Conservation (phyloP, 306 rosid genomes). For the Bauhinia variegata region DNA sequence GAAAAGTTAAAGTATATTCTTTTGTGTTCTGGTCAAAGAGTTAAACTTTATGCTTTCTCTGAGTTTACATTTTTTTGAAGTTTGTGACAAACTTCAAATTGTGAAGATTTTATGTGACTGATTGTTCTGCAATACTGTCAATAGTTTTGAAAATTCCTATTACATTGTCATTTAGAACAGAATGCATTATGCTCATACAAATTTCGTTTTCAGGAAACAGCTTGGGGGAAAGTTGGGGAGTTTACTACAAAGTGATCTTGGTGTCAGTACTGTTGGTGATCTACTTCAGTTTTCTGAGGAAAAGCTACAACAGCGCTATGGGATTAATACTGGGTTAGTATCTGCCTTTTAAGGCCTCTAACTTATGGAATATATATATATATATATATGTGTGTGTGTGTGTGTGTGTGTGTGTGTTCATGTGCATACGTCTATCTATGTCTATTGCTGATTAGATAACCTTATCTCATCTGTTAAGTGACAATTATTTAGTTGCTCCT, state of each 20-base stretch:
- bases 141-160: slow-evolving; percentile 5
- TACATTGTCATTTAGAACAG: slow-evolving; percentile 6
- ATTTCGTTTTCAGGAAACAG: slow-evolving; percentile 74
- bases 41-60: slow-evolving; percentile 4
- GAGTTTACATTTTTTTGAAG: slow-evolving; percentile 29
- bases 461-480: slow-evolving; percentile 8
- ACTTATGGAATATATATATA: slow-evolving; percentile 16
- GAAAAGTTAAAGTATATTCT: slow-evolving; percentile 13
- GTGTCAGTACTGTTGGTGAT: slow-evolving; percentile 81
- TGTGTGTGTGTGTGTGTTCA: no score
- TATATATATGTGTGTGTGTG: no score
- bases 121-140: slow-evolving; percentile 22
- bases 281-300: slow-evolving; percentile 82
- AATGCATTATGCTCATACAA: slow-evolving; percentile 29
- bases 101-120: slow-evolving; percentile 23
- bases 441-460: slow-evolving; percentile 12
- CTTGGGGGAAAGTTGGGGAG: slow-evolving; percentile 97
- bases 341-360: slow-evolving; percentile 23
- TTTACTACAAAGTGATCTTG: slow-evolving; percentile 81
- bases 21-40: background rate
- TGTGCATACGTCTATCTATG: no score
- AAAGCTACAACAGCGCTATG: slow-evolving; percentile 81
- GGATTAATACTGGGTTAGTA: slow-evolving; percentile 83
- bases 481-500: slow-evolving; percentile 9
- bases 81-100: no score